Conservation (phyloP, 225 moss, liverwort and hornwort species). For the Antitrichia curtipendula region DNA sequence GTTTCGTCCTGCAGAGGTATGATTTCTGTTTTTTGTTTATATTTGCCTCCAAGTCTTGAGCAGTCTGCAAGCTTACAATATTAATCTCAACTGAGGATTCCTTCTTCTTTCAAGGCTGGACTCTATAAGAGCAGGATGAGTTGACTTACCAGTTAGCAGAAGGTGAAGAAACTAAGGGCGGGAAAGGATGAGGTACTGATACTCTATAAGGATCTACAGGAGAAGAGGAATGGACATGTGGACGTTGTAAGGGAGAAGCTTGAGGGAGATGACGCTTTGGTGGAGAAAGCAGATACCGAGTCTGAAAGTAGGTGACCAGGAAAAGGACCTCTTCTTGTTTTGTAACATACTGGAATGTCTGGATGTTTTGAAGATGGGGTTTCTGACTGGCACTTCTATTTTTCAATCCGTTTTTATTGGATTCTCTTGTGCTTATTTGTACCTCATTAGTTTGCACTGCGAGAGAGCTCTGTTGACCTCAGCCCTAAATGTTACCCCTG, state of each 20-base stretch:
- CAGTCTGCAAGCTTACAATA: neutral
- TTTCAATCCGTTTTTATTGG: neutral
- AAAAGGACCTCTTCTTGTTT: neutral
- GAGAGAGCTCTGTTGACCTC: neutral
- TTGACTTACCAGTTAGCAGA: constrained; percentile 2
- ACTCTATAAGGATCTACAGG: constrained; percentile 28
- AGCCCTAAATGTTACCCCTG: neutral
- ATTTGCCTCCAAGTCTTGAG: neutral
- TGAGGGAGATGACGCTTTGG: constrained; percentile 30
- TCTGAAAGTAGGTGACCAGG: constrained; percentile 52
- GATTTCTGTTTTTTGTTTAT: neutral
- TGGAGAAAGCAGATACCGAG: constrained; percentile 27
- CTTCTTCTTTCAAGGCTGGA: neutral
- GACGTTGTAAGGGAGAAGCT: constrained; percentile 38
- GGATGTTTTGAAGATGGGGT: neutral
- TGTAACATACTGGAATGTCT: neutral
- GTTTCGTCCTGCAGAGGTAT: constrained; percentile 19
- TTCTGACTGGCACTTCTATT: neutral
- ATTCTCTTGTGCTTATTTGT: neutral
- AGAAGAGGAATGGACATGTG: constrained; percentile 43
- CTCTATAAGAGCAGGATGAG: neutral
- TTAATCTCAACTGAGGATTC: neutral
- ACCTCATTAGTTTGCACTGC: neutral
- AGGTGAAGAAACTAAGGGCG: constrained; percentile 1
- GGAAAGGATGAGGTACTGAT: constrained; percentile 25